A percentile compares a stretch with the other conserved stretches of the same genome.
Evolutionary conservation across 179 eudicot species (phyloP).

Genomic region (Silene coronaria): DNA sequence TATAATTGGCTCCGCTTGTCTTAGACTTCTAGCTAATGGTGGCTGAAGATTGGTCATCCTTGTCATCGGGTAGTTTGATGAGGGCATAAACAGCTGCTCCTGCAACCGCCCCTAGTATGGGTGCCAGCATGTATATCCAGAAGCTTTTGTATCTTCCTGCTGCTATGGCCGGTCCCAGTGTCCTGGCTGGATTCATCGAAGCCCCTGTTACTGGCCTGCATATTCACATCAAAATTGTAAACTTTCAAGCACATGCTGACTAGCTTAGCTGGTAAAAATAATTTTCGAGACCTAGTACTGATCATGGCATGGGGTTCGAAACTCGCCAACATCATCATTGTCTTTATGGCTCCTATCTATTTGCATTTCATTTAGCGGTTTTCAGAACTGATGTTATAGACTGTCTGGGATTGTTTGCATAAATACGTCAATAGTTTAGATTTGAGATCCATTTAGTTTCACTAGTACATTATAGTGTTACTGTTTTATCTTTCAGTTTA

Average conservation of each 20-base stretch:
- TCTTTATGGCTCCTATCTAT: not conserved
- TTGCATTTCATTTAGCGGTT: not conserved
- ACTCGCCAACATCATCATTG: not conserved
- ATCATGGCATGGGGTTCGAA: not conserved
- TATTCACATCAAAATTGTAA: not conserved
- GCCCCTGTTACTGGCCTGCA: constrained; percentile 40
- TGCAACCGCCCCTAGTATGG: constrained; percentile 29
- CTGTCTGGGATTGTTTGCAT: not conserved
- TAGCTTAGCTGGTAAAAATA: not conserved
- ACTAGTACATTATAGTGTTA: not conserved
- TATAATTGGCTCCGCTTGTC: not conserved
- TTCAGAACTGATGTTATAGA: not conserved
- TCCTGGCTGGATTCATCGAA: constrained; percentile 43
- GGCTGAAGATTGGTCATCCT: not conserved
- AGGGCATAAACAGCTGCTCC: constrained; percentile 35
- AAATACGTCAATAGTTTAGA: not conserved
- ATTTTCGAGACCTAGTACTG: too few relatives aligned
- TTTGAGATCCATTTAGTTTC: not conserved
- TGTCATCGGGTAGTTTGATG: constrained; percentile 21
- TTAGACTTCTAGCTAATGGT: not conserved
- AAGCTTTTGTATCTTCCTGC: constrained; percentile 30
- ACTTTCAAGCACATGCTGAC: not conserved
- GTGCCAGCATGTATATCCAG: constrained; percentile 44
- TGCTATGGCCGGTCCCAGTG: constrained; percentile 39
- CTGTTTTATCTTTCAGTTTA: not conserved